These are phyloP conservation scores for Colletotrichum cereale DNA, from an alignment of 2,329 filamentous ascomycete genomes.

Conservation along the genomic window DNA sequence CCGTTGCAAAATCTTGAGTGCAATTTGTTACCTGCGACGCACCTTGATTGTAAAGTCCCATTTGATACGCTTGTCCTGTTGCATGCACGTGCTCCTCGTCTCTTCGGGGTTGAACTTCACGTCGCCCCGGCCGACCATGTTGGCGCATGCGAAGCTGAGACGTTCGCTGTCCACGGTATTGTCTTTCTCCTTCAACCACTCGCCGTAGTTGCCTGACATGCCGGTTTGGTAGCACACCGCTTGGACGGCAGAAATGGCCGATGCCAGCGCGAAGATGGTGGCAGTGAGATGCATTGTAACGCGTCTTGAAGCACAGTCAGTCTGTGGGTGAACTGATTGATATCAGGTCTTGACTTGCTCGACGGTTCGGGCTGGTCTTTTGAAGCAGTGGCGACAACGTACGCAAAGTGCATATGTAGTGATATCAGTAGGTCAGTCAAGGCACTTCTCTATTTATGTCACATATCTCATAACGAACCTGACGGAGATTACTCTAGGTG, in stretches of 20 bases:
- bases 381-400: no score
- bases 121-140: neutral
- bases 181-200: neutral
- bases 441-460: neutral
- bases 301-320: neutral
- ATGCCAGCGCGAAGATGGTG: neutral
- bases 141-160: neutral
- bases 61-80: neutral
- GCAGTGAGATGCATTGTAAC: neutral
- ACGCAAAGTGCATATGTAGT: neutral
- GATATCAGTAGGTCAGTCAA: no score
- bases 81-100: neutral
- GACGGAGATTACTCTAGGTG: neutral
- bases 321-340: neutral
- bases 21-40: no score
- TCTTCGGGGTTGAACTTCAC: neutral
- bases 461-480: neutral
- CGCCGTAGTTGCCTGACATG: neutral
- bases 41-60: conserved; percentile 4
- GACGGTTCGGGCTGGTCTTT: neutral
- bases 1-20: neutral
- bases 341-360: neutral
- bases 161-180: neutral
- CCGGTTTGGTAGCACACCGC: neutral
- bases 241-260: neutral